These are phyloP conservation scores for Magnolia kwangsiensis DNA, from an alignment of 164 flowering plant species.

Conservation along the genomic window DNA sequence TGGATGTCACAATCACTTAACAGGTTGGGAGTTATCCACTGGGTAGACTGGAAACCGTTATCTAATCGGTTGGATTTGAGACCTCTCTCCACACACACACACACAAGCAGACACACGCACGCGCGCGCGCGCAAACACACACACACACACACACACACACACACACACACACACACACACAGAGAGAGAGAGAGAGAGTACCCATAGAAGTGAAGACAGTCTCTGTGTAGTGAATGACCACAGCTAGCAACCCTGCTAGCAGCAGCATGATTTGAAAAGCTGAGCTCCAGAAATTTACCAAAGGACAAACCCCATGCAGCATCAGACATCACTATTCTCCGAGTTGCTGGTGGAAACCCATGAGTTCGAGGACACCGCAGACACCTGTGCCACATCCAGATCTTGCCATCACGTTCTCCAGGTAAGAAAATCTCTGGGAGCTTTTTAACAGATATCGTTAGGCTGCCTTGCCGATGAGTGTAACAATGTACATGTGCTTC, in stretches of 20 bases:
- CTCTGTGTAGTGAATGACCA: slow-evolving; percentile 97
- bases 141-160: not conserved
- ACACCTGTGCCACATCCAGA: slow-evolving; percentile 99
- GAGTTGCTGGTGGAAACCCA: slow-evolving; percentile 95
- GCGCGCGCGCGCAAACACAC: too few species aligned
- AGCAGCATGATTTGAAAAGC: slow-evolving; percentile 98
- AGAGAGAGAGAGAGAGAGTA: slow-evolving; percentile 21
- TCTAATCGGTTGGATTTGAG: too few species aligned
- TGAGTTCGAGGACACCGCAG: slow-evolving; percentile 68
- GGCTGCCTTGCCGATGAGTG: slow-evolving; percentile 92
- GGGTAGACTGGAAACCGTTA: too few species aligned
- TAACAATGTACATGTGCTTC: slow-evolving; percentile 99
- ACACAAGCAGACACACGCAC: too few species aligned
- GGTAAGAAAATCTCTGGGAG: slow-evolving; percentile 64
- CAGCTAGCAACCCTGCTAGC: slow-evolving; percentile 98
- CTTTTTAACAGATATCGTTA: slow-evolving; percentile 90
- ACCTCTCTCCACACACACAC: not conserved
- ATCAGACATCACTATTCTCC: slow-evolving; percentile 94
- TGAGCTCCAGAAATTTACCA: slow-evolving; percentile 98
- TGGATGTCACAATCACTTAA: too few species aligned
- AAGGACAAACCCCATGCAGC: slow-evolving; percentile 99
- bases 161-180: not conserved
- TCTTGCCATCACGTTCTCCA: slow-evolving; percentile 91
- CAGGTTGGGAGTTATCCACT: too few species aligned
- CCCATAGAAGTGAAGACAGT: slow-evolving; percentile 99